These are phyloP conservation scores for Passiflora organensis DNA, from an alignment of 345 rosid species.

Conservation along the genomic window DNA sequence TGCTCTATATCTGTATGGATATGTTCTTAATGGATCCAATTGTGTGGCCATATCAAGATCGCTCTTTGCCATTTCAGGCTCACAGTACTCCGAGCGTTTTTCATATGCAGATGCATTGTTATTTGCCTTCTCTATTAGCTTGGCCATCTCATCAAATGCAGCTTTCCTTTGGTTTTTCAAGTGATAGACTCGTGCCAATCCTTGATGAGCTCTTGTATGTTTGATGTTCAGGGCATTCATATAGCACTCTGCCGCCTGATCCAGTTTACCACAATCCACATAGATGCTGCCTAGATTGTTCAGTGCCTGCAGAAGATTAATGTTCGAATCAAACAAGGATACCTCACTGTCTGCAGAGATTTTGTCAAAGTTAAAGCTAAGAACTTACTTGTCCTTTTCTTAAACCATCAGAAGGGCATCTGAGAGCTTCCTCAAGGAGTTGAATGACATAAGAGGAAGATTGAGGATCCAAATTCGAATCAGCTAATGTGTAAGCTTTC, in stretches of 20 bases:
- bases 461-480: constrained; percentile 53
- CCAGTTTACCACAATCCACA: constrained; percentile 67
- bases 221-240: constrained; percentile 73
- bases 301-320: constrained; percentile 55
- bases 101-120: constrained; percentile 79
- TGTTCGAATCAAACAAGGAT: constrained; percentile 1
- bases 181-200: constrained; percentile 75
- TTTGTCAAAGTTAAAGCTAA: neutral
- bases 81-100: constrained; percentile 90
- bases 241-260: constrained; percentile 72
- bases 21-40: constrained; percentile 86
- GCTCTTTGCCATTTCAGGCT: constrained; percentile 62
- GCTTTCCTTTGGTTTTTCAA: constrained; percentile 61
- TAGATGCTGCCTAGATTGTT: constrained; percentile 88
- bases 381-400: constrained; percentile 86
- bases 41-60: constrained; percentile 82
- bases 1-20: constrained; percentile 91
- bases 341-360: neutral
- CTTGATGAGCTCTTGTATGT: constrained; percentile 98
- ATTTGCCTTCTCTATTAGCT: constrained; percentile 69
- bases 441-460: constrained; percentile 57
- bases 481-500: constrained; percentile 83
- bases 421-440: constrained; percentile 86
- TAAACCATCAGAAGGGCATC: constrained; percentile 92
- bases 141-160: constrained; percentile 86